Percentiles rank a stretch among this genome's conserved stretches.
These are phyloP conservation scores for Lasiosphaeria miniovina DNA, from an alignment of 495 filamentous ascomycete genomes.

Conservation along the genomic window DNA sequence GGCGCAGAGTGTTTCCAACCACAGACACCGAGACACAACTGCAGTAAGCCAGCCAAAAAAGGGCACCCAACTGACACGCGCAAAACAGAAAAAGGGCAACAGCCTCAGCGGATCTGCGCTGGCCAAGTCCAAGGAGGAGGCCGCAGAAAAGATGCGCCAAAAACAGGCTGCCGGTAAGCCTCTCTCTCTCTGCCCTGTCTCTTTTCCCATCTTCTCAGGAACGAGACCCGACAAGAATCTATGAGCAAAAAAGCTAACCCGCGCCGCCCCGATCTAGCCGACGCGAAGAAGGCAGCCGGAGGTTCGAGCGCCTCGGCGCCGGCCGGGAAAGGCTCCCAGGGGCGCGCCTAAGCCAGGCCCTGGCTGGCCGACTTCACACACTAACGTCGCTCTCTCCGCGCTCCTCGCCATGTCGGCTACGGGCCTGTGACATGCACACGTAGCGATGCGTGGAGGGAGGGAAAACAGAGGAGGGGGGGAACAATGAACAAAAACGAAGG, in stretches of 20 bases:
- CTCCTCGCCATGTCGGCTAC: too few species aligned
- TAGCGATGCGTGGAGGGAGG: too few species aligned
- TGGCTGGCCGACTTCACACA: too few species aligned
- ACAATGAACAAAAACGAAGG: too few species aligned
- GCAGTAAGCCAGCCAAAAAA: too few species aligned
- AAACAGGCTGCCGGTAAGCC: conserved; percentile 80
- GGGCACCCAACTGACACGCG: neutral
- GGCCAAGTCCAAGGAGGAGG: conserved; percentile 68
- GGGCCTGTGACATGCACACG: too few species aligned
- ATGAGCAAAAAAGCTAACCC: neutral
- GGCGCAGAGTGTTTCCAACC: too few species aligned
- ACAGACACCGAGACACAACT: too few species aligned
- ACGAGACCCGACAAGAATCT: neutral
- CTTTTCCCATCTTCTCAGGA: neutral
- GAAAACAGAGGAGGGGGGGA: too few species aligned
- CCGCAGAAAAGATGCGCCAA: conserved; percentile 80
- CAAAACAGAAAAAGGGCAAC: conserved; percentile 57
- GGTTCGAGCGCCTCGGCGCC: neutral
- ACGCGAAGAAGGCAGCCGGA: conserved; percentile 43
- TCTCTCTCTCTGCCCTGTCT: neutral
- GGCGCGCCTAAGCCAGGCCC: neutral
- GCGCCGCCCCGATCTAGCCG: conserved; percentile 33
- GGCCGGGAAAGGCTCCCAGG: neutral
- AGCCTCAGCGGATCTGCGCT: conserved; percentile 65
- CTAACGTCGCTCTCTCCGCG: too few species aligned